Conservation (phyloP, 441 rosid species). For the Adansonia gregorii region DNA sequence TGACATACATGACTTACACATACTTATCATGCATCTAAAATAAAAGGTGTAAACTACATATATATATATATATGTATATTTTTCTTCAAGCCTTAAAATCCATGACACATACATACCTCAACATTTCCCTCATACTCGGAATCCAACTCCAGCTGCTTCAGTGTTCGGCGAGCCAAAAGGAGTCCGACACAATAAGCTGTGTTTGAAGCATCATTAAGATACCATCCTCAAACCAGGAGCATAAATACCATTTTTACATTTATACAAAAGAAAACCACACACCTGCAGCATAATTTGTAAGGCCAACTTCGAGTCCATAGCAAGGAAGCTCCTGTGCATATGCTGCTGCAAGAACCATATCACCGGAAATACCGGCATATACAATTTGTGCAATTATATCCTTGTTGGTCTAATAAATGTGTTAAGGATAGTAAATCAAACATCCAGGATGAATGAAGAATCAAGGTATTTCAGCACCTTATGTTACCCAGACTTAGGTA, state of each 20-base stretch:
- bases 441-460: background rate
- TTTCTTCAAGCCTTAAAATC: background rate
- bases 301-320: slow-evolving; percentile 80
- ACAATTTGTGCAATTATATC: slow-evolving; percentile 61
- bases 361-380: slow-evolving; percentile 67
- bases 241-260: background rate
- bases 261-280: background rate
- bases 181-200: slow-evolving; percentile 87
- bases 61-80: background rate
- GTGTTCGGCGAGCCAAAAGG: slow-evolving; percentile 73
- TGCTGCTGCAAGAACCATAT: slow-evolving; percentile 68
- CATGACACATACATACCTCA: slow-evolving; percentile 49
- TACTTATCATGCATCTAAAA: background rate
- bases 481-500: too few relatives aligned
- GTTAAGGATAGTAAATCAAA: slow-evolving; percentile 25
- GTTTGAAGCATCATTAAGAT: background rate
- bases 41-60: background rate
- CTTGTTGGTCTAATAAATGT: slow-evolving; percentile 56
- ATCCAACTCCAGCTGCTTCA: slow-evolving; percentile 74
- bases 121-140: slow-evolving; percentile 70
- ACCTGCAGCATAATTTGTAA: slow-evolving; percentile 84
- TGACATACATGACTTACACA: background rate
- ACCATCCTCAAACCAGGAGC: background rate
- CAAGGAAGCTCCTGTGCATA: slow-evolving; percentile 70
- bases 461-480: background rate